phyloP scores from a whole-genome alignment of 306 rosid genomes.

The Mimosa pudica region DNA sequence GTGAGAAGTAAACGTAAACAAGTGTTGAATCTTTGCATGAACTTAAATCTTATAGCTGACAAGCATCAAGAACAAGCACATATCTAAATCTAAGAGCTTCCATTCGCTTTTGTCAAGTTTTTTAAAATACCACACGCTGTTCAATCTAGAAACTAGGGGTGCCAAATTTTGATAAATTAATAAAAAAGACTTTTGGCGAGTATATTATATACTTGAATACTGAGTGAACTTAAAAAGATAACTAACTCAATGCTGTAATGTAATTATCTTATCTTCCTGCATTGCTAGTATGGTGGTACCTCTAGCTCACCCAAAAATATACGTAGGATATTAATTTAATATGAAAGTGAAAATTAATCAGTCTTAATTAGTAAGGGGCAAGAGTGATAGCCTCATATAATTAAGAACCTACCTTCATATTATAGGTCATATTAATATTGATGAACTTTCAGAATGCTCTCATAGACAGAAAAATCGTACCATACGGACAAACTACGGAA shows the following conservation, averaged over 20 bases:
- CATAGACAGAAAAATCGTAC: slow-evolving; percentile 20
- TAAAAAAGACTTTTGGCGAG: not conserved
- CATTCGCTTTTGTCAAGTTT: not conserved
- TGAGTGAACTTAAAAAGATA: not conserved
- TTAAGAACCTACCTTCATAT: not conserved
- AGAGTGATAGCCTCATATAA: slow-evolving; percentile 1
- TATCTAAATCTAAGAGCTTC: not conserved
- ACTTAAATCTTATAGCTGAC: slow-evolving; percentile 23
- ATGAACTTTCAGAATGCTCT: slow-evolving; percentile 23
- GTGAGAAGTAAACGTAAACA: not conserved
- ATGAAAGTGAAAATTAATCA: not conserved
- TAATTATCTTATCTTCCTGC: slow-evolving; percentile 8
- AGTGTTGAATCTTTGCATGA: slow-evolving; percentile 7
- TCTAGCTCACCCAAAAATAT: not conserved
- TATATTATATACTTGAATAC: not conserved
- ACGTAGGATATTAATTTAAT: not conserved
- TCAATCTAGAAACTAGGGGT: not conserved
- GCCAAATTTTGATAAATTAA: not conserved
- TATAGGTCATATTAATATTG: not conserved
- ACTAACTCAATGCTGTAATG: slow-evolving; percentile 1
- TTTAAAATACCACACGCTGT: not conserved
- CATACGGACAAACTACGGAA: slow-evolving; percentile 37
- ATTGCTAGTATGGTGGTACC: not conserved
- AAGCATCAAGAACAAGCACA: not conserved
- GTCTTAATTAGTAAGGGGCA: not conserved